Percentiles rank a stretch among this genome's conserved stretches.
phyloP scores from a whole-genome alignment of 768 basidiomycete species.

The Trametes cinnabarina region DNA sequence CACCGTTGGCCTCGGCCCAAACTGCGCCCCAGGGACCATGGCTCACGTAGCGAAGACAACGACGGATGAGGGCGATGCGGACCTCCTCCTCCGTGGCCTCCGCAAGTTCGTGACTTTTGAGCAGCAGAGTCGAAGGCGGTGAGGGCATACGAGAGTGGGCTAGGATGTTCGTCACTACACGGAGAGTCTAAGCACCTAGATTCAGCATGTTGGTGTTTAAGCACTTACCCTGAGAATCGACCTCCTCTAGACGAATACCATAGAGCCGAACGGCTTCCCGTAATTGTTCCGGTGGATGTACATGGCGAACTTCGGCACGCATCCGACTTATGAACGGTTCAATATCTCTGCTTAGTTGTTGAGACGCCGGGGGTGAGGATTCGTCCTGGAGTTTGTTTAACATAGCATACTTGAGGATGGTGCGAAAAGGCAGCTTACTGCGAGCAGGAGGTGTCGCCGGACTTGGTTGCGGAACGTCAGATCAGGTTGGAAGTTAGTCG shows the following conservation, averaged over 20 bases:
- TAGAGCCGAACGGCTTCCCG: conserved; percentile 9
- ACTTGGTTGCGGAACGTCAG: conserved; percentile 73
- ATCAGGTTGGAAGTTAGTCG: conserved; percentile 72
- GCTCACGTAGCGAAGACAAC: conserved; percentile 66
- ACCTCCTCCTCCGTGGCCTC: conserved; percentile 19
- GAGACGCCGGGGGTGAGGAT: background rate
- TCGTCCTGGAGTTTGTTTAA: background rate
- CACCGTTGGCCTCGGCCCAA: conserved; percentile 59
- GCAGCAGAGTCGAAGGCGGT: conserved; percentile 31
- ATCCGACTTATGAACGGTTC: background rate
- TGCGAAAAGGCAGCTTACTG: conserved; percentile 13
- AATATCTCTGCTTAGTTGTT: background rate
- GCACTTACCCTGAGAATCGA: conserved; percentile 48
- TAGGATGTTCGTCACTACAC: conserved; percentile 22
- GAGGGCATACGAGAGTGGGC: conserved; percentile 14
- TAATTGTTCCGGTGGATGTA: background rate
- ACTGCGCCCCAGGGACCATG: conserved; percentile 75
- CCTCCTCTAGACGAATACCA: conserved; percentile 31
- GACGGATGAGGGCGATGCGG: conserved; percentile 31
- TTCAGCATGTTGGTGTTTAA: too few species aligned
- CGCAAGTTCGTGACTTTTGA: conserved; percentile 17
- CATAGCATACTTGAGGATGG: background rate
- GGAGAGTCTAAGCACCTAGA: too few species aligned
- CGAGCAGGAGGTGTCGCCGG: conserved; percentile 42
- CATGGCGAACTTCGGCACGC: background rate